Conservation (phyloP, 2,329 filamentous ascomycete genomes). For the Dactylellina drechsleri region DNA sequence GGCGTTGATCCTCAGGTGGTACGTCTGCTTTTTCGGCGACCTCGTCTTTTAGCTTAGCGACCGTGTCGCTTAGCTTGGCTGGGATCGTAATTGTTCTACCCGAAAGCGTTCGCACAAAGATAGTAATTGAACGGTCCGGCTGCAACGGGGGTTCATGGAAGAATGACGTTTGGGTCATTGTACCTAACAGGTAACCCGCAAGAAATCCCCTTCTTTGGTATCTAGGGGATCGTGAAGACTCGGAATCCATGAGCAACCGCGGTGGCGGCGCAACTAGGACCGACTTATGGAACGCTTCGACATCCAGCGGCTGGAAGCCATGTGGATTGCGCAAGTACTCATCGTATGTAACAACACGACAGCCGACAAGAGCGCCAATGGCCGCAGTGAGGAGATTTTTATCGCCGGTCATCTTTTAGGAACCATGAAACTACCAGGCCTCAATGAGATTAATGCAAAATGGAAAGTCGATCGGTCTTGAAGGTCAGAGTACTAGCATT, state of each 20-base stretch:
- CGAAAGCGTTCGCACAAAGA: conserved; percentile 29
- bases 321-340: conserved; percentile 10
- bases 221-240: neutral
- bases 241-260: neutral
- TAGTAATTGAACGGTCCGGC: neutral
- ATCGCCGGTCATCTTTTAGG: neutral
- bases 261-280: conserved; percentile 18
- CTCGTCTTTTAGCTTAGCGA: conserved; percentile 10
- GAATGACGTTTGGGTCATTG: neutral
- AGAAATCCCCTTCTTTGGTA: neutral
- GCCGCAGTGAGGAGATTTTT: conserved; percentile 14
- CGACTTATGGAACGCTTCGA: conserved; percentile 14
- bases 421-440: too few species aligned
- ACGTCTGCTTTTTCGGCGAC: conserved; percentile 18
- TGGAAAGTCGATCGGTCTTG: too few species aligned
- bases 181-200: too few species aligned
- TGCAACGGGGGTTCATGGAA: neutral
- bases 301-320: conserved; percentile 14
- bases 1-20: conserved; percentile 18
- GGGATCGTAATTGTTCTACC: conserved; percentile 22
- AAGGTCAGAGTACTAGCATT: too few species aligned
- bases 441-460: too few species aligned
- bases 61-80: conserved; percentile 5
- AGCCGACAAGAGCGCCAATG: conserved; percentile 13
- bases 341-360: conserved; percentile 25